Conservation (phyloP, 169 alveolate species). For the Eimeria sp. region DNA sequence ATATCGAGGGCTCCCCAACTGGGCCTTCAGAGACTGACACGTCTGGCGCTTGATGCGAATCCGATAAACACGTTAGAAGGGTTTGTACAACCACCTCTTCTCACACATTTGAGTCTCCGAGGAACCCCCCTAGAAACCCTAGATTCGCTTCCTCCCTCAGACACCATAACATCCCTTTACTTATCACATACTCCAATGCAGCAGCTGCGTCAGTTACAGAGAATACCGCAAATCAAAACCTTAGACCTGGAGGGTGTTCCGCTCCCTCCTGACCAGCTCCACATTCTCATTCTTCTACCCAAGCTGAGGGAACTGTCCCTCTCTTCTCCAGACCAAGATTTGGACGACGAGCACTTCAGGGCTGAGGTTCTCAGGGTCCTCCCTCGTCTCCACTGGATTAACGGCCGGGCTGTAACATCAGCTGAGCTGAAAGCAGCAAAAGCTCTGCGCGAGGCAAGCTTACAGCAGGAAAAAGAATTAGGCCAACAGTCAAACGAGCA, state of each 20-base stretch:
- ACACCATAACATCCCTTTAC: constrained; percentile 68
- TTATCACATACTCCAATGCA: constrained; percentile 66
- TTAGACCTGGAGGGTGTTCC: constrained; percentile 68
- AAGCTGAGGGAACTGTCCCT: constrained; percentile 65
- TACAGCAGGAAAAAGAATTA: constrained; percentile 54
- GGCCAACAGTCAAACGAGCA: neutral
- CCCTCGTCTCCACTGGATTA: constrained; percentile 68
- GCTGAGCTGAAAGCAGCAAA: constrained; percentile 74
- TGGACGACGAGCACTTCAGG: constrained; percentile 72
- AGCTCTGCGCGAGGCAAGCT: constrained; percentile 53
- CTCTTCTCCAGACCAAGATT: constrained; percentile 45
- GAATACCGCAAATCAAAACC: constrained; percentile 43
- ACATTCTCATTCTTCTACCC: constrained; percentile 70
- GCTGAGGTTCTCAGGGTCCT: constrained; percentile 66
- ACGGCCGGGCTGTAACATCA: constrained; percentile 73
- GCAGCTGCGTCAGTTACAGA: constrained; percentile 55
- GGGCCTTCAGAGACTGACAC: constrained; percentile 65
- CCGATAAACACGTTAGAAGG: constrained; percentile 74
- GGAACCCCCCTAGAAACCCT: constrained; percentile 61
- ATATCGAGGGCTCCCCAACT: constrained; percentile 45
- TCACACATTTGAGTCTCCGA: constrained; percentile 71
- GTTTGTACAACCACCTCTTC: constrained; percentile 67
- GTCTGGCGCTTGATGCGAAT: constrained; percentile 80
- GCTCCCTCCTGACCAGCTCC: constrained; percentile 39
- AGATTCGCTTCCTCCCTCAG: constrained; percentile 57